Conservation (phyloP, 768 basidiomycete species). For the Arthromyces matolae region DNA sequence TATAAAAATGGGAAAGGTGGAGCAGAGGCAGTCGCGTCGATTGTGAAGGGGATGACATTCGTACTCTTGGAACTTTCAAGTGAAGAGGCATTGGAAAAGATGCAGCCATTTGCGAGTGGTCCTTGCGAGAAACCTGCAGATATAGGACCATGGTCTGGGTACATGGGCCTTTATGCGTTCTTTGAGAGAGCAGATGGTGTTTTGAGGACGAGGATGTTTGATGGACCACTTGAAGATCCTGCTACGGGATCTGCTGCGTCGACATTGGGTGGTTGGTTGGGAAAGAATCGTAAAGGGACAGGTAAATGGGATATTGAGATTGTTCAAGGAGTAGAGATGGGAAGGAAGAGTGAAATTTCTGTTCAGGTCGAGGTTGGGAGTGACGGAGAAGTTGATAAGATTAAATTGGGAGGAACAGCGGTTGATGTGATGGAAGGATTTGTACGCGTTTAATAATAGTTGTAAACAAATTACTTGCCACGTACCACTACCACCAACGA, state of each 20-base stretch:
- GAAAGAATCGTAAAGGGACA: conserved; percentile 26
- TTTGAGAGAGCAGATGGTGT: conserved; percentile 29
- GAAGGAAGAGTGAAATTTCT: conserved; percentile 38
- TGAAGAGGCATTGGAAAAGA: conserved; percentile 32
- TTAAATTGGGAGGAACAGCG: conserved; percentile 37
- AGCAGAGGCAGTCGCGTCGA: conserved; percentile 35
- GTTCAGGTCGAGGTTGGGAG: conserved; percentile 32
- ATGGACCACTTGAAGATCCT: conserved; percentile 38
- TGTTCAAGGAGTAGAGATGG: conserved; percentile 45
- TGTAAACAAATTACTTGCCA: conserved; percentile 12
- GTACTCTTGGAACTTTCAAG: conserved; percentile 35
- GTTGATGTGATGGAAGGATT: conserved; percentile 39
- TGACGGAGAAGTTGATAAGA: conserved; percentile 25
- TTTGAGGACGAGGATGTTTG: conserved; percentile 40
- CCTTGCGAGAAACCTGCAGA: conserved; percentile 24
- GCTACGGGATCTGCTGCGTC: conserved; percentile 46
- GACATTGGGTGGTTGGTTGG: conserved; percentile 40
- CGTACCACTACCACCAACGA: conserved; percentile 19
- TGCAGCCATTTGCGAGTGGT: conserved; percentile 30
- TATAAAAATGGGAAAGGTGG: conserved; percentile 34
- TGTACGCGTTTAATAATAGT: conserved; percentile 5
- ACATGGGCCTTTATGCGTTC: conserved; percentile 36
- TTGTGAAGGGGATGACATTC: conserved; percentile 48
- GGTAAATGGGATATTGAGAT: conserved; percentile 36
- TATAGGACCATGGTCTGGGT: conserved; percentile 38